Evolutionary conservation across 306 rosid species (phyloP).

Genomic region (Gillenia trifoliata): DNA sequence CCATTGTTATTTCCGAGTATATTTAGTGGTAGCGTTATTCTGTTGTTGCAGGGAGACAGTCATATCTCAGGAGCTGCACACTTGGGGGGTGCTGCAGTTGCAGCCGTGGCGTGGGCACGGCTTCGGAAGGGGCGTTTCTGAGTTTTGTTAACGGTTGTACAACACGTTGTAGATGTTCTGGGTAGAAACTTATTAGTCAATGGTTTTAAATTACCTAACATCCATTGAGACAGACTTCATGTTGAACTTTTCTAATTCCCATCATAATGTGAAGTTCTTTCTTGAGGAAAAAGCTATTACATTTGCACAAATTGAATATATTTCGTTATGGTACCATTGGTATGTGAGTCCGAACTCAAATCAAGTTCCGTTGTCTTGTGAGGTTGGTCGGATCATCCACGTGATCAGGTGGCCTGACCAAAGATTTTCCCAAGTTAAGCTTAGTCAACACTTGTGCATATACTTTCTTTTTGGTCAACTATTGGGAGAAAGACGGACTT

Average conservation of each 20-base stretch:
- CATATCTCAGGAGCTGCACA: constrained; percentile 72
- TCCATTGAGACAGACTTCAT: neutral
- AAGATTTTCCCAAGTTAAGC: no score
- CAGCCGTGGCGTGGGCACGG: constrained; percentile 76
- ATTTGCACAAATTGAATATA: no score
- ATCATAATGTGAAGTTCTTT: neutral
- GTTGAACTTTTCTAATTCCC: neutral
- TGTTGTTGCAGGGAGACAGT: constrained; percentile 53
- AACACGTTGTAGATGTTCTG: neutral
- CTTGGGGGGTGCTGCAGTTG: constrained; percentile 88
- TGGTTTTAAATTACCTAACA: neutral
- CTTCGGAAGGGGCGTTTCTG: constrained; percentile 70
- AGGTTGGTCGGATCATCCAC: no score
- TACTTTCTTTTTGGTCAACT: no score
- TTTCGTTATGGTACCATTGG: no score
- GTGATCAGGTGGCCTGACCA: no score
- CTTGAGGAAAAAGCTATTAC: no score
- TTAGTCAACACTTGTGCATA: no score
- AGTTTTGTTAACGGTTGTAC: neutral
- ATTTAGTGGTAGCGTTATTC: neutral
- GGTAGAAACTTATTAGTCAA: neutral
- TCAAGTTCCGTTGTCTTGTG: no score
- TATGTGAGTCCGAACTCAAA: no score
- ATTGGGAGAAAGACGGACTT: no score
- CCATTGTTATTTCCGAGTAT: neutral